phyloP scores from a whole-genome alignment of 768 basidiomycete genomes.

The Amanita pseudoporphyria region DNA sequence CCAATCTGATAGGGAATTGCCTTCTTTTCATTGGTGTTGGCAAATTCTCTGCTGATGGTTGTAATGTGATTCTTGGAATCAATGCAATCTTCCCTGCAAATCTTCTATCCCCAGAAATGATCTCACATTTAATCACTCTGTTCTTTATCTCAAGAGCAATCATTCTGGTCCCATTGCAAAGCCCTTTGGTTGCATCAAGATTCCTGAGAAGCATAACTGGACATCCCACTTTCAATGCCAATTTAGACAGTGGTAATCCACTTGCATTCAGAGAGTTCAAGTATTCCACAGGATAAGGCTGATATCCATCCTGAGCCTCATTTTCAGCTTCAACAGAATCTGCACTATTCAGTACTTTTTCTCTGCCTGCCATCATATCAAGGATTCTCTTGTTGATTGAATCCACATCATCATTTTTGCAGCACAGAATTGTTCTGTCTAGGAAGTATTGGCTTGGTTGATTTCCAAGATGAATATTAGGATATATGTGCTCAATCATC shows the following conservation, averaged over 20 bases:
- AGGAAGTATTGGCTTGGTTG: constrained; percentile 18
- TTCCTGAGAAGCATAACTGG: constrained; percentile 36
- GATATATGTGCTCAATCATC: constrained; percentile 21
- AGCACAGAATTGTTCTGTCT: constrained; percentile 23
- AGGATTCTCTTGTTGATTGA: constrained; percentile 18
- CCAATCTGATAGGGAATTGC: constrained; percentile 34
- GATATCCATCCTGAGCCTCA: constrained; percentile 14
- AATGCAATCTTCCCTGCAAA: constrained; percentile 22
- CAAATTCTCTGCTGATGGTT: constrained; percentile 17
- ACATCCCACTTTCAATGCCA: constrained; percentile 22
- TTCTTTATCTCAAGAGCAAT: constrained; percentile 16
- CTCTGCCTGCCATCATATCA: constrained; percentile 6
- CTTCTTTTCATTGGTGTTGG: constrained; percentile 21
- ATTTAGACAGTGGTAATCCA: constrained; percentile 29
- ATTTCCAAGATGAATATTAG: constrained; percentile 5
- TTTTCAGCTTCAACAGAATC: constrained; percentile 16
- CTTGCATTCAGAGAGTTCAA: constrained; percentile 26
- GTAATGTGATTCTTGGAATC: constrained; percentile 29
- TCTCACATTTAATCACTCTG: constrained; percentile 24
- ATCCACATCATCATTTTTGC: constrained; percentile 24
- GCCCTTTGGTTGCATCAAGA: constrained; percentile 23
- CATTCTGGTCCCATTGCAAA: constrained; percentile 24
- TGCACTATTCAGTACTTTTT: constrained; percentile 17
- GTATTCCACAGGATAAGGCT: constrained; percentile 25
- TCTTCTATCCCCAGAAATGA: constrained; percentile 26